phyloP scores from a whole-genome alignment of 768 basidiomycete species.

The Boletus huronensis region DNA sequence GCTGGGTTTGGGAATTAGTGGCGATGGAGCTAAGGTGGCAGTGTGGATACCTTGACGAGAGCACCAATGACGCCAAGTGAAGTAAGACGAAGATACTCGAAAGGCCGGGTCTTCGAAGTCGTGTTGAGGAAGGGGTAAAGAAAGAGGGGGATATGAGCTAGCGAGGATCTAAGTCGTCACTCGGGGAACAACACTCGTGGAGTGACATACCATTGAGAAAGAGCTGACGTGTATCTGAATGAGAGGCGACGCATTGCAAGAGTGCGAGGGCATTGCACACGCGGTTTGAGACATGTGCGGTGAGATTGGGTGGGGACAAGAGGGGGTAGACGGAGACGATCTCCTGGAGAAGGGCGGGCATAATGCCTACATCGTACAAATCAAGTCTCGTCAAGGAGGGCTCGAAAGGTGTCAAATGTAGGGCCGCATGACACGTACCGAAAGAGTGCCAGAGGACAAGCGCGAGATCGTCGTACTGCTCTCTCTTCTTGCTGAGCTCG shows the following conservation, averaged over 20 bases:
- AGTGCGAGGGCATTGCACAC: constrained; percentile 98
- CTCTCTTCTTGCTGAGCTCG: constrained; percentile 97
- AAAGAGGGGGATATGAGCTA: constrained; percentile 92
- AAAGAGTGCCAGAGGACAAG: constrained; percentile 98
- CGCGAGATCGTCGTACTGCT: constrained; percentile 98
- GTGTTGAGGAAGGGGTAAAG: constrained; percentile 99
- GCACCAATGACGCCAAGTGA: constrained; percentile 99
- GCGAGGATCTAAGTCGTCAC: background rate
- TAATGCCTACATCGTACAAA: constrained; percentile 62
- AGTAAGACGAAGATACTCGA: constrained; percentile 98
- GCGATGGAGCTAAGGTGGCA: background rate
- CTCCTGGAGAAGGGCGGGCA: constrained; percentile 96
- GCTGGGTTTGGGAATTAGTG: constrained; percentile 45
- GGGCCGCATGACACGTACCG: constrained; percentile 46
- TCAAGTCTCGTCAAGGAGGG: background rate
- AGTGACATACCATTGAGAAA: constrained; percentile 78
- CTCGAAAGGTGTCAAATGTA: background rate
- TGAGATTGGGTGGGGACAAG: constrained; percentile 91
- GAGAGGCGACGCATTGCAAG: constrained; percentile 96
- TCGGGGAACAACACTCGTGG: background rate
- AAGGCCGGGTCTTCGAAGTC: constrained; percentile 97
- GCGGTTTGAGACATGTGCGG: constrained; percentile 95
- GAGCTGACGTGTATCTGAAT: constrained; percentile 91
- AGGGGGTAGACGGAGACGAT: constrained; percentile 98
- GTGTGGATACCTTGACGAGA: constrained; percentile 78